Evolutionary conservation across 345 rosid species (phyloP).

Genomic region (Geranium rotundifolium): DNA sequence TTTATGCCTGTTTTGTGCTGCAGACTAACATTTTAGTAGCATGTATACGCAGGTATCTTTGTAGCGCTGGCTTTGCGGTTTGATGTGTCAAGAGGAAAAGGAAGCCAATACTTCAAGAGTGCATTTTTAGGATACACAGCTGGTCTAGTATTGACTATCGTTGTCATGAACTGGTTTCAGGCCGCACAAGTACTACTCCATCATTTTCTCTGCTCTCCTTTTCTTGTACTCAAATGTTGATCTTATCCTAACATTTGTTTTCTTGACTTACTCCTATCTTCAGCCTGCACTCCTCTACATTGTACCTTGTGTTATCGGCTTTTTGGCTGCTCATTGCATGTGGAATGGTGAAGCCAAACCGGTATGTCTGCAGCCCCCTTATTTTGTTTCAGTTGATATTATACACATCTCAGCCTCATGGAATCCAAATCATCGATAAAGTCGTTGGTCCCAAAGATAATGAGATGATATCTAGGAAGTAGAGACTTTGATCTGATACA

Average conservation of each 20-base stretch:
- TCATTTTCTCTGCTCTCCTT: too few relatives aligned
- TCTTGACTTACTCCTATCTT: constrained; percentile 5
- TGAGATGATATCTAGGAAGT: too few relatives aligned
- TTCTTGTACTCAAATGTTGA: too few relatives aligned
- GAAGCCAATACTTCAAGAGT: constrained; percentile 83
- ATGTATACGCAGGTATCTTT: constrained; percentile 52
- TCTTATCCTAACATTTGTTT: neutral
- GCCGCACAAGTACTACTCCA: constrained; percentile 68
- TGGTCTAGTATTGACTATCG: constrained; percentile 74
- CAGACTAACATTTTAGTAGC: too few relatives aligned
- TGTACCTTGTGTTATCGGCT: constrained; percentile 87
- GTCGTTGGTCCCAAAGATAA: too few relatives aligned
- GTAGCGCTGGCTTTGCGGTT: constrained; percentile 91
- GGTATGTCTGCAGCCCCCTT: constrained; percentile 30
- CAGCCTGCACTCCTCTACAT: constrained; percentile 98
- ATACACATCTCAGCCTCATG: neutral
- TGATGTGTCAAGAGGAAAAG: constrained; percentile 84
- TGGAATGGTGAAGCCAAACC: constrained; percentile 93
- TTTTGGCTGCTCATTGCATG: constrained; percentile 76
- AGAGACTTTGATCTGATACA: too few relatives aligned
- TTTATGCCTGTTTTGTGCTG: too few relatives aligned
- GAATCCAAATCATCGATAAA: too few relatives aligned
- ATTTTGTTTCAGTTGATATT: neutral
- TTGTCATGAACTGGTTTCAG: constrained; percentile 99
- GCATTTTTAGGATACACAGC: constrained; percentile 73